A percentile compares a stretch with the other conserved stretches of the same genome.
Evolutionary conservation across 345 rosid species (phyloP).

Genomic region (Dimocarpus longan): DNA sequence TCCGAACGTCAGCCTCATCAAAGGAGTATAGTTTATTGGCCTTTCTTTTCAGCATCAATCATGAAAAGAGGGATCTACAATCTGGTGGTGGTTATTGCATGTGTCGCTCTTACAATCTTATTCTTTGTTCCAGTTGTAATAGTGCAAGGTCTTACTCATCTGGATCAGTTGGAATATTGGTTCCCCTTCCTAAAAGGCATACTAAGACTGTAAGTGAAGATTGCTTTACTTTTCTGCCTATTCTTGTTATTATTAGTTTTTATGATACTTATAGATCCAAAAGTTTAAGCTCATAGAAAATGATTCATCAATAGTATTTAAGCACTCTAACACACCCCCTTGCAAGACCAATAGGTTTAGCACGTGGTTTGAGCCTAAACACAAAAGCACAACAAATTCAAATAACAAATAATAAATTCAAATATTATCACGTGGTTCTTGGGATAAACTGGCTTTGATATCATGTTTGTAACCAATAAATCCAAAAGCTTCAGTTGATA

Average conservation of each 20-base stretch:
- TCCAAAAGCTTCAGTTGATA: no score
- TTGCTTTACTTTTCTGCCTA: neutral
- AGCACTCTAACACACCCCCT: no score
- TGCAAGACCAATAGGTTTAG: no score
- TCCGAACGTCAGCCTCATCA: slow-evolving; percentile 77
- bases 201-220: slow-evolving; percentile 62
- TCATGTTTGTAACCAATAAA: no score
- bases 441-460: no score
- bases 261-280: neutral
- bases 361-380: no score
- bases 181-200: slow-evolving; percentile 76
- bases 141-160: slow-evolving; percentile 93
- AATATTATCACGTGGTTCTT: no score
- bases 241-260: neutral
- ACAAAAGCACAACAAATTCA: no score
- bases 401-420: no score
- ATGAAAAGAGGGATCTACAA: slow-evolving; percentile 71
- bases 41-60: slow-evolving; percentile 83
- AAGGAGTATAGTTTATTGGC: slow-evolving; percentile 85
- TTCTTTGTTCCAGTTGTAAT: slow-evolving; percentile 75
- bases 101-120: slow-evolving; percentile 55
- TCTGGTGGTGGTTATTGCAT: slow-evolving; percentile 56
- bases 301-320: no score
- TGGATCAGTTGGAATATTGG: slow-evolving; percentile 73
- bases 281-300: no score